A percentile compares a stretch with the other conserved stretches of the same genome.
These are phyloP conservation scores for Phytopythium montanum DNA, from an alignment of 352 stramenopile genomes.

Conservation along the genomic window DNA sequence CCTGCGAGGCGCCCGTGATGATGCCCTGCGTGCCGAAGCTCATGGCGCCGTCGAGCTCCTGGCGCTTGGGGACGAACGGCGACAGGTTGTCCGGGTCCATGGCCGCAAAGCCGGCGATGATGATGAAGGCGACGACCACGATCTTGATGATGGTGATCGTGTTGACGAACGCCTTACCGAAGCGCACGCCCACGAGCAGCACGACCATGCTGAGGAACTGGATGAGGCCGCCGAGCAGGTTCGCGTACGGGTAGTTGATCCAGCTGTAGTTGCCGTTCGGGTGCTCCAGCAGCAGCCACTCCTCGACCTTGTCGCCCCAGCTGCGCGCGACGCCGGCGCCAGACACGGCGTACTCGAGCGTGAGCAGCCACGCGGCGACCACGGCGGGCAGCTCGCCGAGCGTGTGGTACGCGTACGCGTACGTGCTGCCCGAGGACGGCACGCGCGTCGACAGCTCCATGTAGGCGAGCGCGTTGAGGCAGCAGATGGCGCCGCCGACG, in stretches of 20 bases:
- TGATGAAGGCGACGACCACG: slow-evolving; percentile 87
- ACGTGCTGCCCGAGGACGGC: slow-evolving; percentile 84
- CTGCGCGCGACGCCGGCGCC: slow-evolving; percentile 86
- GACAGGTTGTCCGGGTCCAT: slow-evolving; percentile 79
- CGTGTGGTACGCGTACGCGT: slow-evolving; percentile 89
- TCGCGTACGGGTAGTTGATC: slow-evolving; percentile 51
- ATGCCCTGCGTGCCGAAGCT: slow-evolving; percentile 59
- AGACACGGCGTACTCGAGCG: slow-evolving; percentile 88
- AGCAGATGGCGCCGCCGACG: slow-evolving; percentile 72
- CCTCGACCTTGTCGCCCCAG: slow-evolving; percentile 90
- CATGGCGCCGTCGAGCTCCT: slow-evolving; percentile 16
- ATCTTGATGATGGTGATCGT: slow-evolving; percentile 76
- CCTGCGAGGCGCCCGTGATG: slow-evolving; percentile 80
- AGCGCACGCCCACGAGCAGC: slow-evolving; percentile 70
- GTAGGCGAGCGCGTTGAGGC: slow-evolving; percentile 74
- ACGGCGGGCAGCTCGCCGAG: slow-evolving; percentile 90
- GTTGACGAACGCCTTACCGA: slow-evolving; percentile 87
- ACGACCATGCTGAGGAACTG: slow-evolving; percentile 64
- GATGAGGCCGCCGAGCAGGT: slow-evolving; percentile 51
- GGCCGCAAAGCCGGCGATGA: slow-evolving; percentile 73
- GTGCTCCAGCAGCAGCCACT: slow-evolving; percentile 43
- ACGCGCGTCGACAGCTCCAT: slow-evolving; percentile 83
- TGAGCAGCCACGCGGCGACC: slow-evolving; percentile 80
- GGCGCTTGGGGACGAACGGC: slow-evolving; percentile 68
- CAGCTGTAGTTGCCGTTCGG: slow-evolving; percentile 36